phyloP scores from a whole-genome alignment of 768 basidiomycete genomes.

The Tremella fuciformis region DNA sequence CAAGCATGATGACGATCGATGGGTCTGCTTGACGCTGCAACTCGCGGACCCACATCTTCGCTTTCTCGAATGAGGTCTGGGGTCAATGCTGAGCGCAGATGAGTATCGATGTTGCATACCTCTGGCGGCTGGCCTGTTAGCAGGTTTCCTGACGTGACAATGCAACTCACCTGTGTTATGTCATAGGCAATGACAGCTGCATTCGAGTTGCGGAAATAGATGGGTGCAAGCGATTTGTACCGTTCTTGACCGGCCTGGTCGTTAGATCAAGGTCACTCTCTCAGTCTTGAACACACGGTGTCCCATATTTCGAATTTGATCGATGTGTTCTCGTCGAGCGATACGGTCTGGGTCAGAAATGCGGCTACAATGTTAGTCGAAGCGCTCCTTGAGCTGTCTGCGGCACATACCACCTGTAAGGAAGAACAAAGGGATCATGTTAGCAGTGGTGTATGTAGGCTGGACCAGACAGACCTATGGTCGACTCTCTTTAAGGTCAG shows the following conservation, averaged over 20 bases:
- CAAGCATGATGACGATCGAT: constrained; percentile 90
- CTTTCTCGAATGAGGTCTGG: constrained; percentile 83
- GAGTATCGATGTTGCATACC: constrained; percentile 19
- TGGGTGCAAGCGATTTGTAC: constrained; percentile 51
- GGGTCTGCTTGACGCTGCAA: constrained; percentile 97
- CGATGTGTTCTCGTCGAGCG: constrained; percentile 77
- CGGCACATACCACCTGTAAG: constrained; percentile 30
- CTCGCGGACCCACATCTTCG: constrained; percentile 92
- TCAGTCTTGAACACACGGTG: constrained; percentile 56
- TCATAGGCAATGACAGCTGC: constrained; percentile 59
- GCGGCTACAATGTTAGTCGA: constrained; percentile 61
- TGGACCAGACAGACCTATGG: constrained; percentile 32
- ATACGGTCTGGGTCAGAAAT: constrained; percentile 96
- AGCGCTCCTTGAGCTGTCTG: constrained; percentile 5
- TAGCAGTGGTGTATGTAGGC: constrained; percentile 10
- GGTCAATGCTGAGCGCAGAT: background rate
- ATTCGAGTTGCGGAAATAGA: constrained; percentile 51
- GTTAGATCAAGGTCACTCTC: background rate
- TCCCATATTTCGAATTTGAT: constrained; percentile 96
- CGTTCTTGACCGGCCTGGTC: constrained; percentile 52
- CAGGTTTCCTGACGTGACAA: background rate
- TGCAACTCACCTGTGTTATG: constrained; percentile 65
- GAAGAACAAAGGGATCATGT: constrained; percentile 30
- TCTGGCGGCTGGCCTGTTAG: constrained; percentile 36
- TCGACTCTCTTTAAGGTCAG: constrained; percentile 42